phyloP scores from a whole-genome alignment of 495 filamentous ascomycete genomes.

The Ascodesmis nigricans region DNA sequence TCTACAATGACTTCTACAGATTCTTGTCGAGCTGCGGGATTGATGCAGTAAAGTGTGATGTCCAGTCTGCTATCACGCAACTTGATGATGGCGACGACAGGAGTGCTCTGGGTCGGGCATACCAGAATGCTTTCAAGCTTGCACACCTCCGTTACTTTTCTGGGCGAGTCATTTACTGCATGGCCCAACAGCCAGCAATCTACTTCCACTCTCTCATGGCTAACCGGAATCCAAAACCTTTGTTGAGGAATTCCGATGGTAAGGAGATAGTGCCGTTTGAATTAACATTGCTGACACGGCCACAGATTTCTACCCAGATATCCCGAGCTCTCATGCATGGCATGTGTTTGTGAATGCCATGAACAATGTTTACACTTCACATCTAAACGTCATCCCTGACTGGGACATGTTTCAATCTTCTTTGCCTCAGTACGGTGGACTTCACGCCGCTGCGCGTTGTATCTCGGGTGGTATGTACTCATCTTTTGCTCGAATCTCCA shows the following conservation, averaged over 20 bases:
- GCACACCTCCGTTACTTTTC: conserved; percentile 56
- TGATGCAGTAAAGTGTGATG: conserved; percentile 76
- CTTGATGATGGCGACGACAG: conserved; percentile 34
- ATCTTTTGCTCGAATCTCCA: neutral
- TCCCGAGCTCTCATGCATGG: conserved; percentile 63
- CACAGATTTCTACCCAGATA: conserved; percentile 59
- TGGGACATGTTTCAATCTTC: conserved; percentile 99
- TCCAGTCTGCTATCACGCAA: conserved; percentile 66
- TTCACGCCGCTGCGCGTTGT: conserved; percentile 77
- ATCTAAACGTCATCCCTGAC: conserved; percentile 48
- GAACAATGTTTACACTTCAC: conserved; percentile 59
- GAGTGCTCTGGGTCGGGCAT: conserved; percentile 42
- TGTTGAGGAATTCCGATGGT: conserved; percentile 70
- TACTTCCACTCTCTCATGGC: conserved; percentile 15
- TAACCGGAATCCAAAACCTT: conserved; percentile 9
- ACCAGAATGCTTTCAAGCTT: conserved; percentile 72
- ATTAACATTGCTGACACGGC: neutral
- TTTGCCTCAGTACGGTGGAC: conserved; percentile 45
- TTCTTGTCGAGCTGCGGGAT: conserved; percentile 39
- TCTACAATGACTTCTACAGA: conserved; percentile 80
- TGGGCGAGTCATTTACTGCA: conserved; percentile 56
- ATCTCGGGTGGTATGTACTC: conserved; percentile 40
- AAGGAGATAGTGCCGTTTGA: neutral
- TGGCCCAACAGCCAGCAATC: conserved; percentile 16
- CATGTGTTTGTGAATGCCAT: conserved; percentile 88